Base-by-base conservation (phyloP, 257 asterid genomes). In the Solanum ossicruentum region DNA sequence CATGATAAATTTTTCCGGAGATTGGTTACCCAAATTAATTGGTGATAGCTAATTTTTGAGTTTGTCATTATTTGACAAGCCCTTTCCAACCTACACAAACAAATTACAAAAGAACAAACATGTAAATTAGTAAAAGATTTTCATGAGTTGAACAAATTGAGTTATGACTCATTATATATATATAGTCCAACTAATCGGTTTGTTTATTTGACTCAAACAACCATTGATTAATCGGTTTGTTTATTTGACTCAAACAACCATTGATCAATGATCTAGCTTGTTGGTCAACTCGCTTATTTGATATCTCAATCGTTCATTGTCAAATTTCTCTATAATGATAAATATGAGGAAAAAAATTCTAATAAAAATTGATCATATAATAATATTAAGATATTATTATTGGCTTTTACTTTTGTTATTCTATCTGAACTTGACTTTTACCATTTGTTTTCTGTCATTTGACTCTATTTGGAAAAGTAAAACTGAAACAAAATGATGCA, bases 21-120 rank as follows among this genome's bases (percentile, higher is more conserved):
- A 3, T 28, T 28, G 32, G 32, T 2, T 28, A 3, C 36, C 36
- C 3, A 32, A 89, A 78, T 87, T 89, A 85, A 58, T 21, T 84
- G 12, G 55, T 81, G 28, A 67, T 20, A 70, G 54, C 67, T 55
- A 89, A 47, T 61, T 43, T 83, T 16, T 63, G 78, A 47, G 89
- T 55, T 87, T 87, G 6, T 83, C 87, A 66, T 85, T 85, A 81
- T 87, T 83, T 63, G 87, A 79, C 83, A 78, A 83, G 43, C 87
- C 91, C 55, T 86, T 88, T 43, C 91, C 91, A 82, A 88, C 83
- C 89, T 88, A 18, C 13, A n/a, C 4, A 70, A 10, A 28, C 52
- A 21, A 72, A 72, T 20, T 41, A 72, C 20, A 7, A n/a, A 26
- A 65, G 16, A 41, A 41, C 1, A 10, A 18, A 39, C 15, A 41